phyloP scores from a whole-genome alignment of 169 alveolate genomes.

The Plasmodium berghei region DNA sequence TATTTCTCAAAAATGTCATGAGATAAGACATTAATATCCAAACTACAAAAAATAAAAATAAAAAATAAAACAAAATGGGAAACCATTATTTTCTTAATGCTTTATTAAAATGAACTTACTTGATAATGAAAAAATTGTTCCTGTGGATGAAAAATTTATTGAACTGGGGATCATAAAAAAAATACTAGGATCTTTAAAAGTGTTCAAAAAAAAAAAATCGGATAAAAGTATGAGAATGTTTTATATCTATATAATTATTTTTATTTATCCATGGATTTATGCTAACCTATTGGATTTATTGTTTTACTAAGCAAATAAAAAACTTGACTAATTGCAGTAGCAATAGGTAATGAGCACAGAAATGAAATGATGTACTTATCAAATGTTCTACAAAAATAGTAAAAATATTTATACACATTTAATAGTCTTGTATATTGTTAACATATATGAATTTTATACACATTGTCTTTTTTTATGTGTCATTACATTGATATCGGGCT shows the following conservation, averaged over 20 bases:
- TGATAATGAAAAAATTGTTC: constrained; percentile 60
- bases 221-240: not conserved
- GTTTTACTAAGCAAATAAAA: constrained; percentile 26
- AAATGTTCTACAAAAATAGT: not conserved
- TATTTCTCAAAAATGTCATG: constrained; percentile 16
- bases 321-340: constrained; percentile 35
- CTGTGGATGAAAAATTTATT: constrained; percentile 33
- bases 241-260: not conserved
- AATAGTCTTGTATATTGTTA: too few relatives aligned
- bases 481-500: constrained; percentile 47
- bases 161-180: constrained; percentile 72
- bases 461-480: not conserved
- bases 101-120: constrained; percentile 5
- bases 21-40: constrained; percentile 25
- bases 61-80: constrained; percentile 11
- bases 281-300: constrained; percentile 64
- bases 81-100: not conserved
- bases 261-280: not conserved
- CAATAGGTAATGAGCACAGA: constrained; percentile 39
- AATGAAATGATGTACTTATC: constrained; percentile 50
- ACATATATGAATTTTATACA: too few relatives aligned
- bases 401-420: too few relatives aligned
- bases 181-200: constrained; percentile 31
- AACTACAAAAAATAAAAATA: constrained; percentile 6
- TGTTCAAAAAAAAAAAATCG: not conserved